A percentile compares a stretch with the other conserved stretches of the same genome.
phyloP scores from a whole-genome alignment of 1,284 basidiomycete species.

The Pseudozyma tsukubaensis region DNA sequence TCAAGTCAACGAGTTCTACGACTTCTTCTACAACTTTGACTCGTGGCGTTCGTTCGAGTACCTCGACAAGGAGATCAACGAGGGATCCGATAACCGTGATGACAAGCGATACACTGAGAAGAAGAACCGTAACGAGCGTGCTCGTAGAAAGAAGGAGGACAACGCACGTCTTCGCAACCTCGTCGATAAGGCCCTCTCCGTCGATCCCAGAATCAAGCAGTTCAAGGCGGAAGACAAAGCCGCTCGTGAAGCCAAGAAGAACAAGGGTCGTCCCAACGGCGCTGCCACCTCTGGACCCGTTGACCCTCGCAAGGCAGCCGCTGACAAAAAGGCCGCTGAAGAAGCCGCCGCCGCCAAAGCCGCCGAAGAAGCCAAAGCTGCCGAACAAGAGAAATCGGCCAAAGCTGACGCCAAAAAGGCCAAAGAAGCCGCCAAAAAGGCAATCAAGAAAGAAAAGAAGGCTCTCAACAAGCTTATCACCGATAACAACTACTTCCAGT shows the following conservation, averaged over 20 bases:
- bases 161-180: conserved; percentile 87
- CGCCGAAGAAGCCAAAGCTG: conserved; percentile 77
- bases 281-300: conserved; percentile 62
- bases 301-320: conserved; percentile 53
- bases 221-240: conserved; percentile 98
- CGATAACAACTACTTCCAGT: conserved; percentile 74
- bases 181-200: conserved; percentile 85
- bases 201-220: conserved; percentile 95
- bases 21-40: conserved; percentile 99
- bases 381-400: conserved; percentile 74
- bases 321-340: conserved; percentile 75
- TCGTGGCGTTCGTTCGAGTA: conserved; percentile 98
- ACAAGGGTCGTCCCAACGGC: conserved; percentile 71
- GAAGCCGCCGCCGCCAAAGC: conserved; percentile 76
- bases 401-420: conserved; percentile 91
- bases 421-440: conserved; percentile 73
- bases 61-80: conserved; percentile 97
- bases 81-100: conserved; percentile 95
- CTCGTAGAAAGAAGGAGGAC: conserved; percentile 97
- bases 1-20: conserved; percentile 92
- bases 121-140: conserved; percentile 98
- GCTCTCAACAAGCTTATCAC: conserved; percentile 71
- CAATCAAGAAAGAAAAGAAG: conserved; percentile 68
- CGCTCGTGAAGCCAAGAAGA: conserved; percentile 91
- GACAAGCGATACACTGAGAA: conserved; percentile 99